Evolutionary conservation across 2,329 filamentous ascomycete genomes (phyloP), one percentile per base, ranked within the genome.

Genomic region (Bimuria novae-zelandiae): DNA sequence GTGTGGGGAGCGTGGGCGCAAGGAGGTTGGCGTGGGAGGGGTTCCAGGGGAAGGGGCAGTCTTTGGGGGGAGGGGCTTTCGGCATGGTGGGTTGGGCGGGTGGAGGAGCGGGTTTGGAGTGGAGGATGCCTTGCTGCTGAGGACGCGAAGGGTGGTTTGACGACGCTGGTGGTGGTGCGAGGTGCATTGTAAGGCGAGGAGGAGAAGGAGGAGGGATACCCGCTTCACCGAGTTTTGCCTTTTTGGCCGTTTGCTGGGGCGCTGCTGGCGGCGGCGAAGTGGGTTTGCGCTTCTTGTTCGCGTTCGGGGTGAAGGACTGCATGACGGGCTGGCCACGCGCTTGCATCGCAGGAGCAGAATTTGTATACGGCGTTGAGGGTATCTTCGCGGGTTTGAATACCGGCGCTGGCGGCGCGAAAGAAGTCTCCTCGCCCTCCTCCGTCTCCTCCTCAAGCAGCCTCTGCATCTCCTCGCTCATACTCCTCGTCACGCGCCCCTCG

Each of bases 211-310:
- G 12, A 30, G 27, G 27, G 7, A 7, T 30, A 30, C 12, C 14
- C 5, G n/a, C 7, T 5, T 10, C 16, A 19, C 12, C 42, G 12
- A 29, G 16, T 17, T 29, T 56, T 23, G 10, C 25, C 27, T 52
- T 56, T 17, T 50, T 51, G 7, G 17, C 16, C 29, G 52, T 60
- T 59, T 59, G 60, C 36, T 51, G 44, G 7, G 14, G 10, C 1
- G 14, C 46, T 32, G 33, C 47, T 25, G 48, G 16, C 14, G 41
- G 27, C 8, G 27, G 27, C 7, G 8, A 27, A 35, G 35, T 36
- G 8, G 14, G 11, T 49, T 40, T 30, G 51, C 27, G 27, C 27
- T 30, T 30, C 27, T 12, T 30, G n/a, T n/a, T n/a, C n/a, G n/a
- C n/a, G n/a, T n/a, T n/a, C n/a, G n/a, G n/a, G n/a, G n/a, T n/a